These are phyloP conservation scores for Sistotremastrum suecicum DNA, from an alignment of 768 basidiomycete genomes.

Conservation along the genomic window DNA sequence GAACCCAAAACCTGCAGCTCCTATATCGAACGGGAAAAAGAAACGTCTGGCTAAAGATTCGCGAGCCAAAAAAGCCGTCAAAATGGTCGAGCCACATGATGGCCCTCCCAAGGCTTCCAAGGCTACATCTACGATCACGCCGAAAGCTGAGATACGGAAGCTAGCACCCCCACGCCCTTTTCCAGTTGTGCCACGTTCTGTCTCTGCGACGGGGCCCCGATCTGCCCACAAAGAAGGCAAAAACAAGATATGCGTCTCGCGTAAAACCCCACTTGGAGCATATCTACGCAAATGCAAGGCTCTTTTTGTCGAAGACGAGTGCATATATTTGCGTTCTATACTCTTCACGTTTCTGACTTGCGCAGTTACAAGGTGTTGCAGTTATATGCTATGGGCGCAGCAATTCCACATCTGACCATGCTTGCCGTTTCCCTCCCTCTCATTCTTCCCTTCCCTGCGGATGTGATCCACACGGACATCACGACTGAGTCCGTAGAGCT, in stretches of 20 bases:
- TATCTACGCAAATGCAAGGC: constrained; percentile 72
- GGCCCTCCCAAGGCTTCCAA: constrained; percentile 1
- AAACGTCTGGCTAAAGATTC: constrained; percentile 6
- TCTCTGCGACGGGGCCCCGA: constrained; percentile 66
- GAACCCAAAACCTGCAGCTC: too few relatives aligned
- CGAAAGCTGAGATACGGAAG: constrained; percentile 31
- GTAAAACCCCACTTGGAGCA: constrained; percentile 54
- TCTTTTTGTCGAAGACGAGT: constrained; percentile 61
- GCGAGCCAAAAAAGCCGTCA: neutral
- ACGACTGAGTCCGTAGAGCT: constrained; percentile 60
- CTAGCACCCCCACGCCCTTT: constrained; percentile 63
- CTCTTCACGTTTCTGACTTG: neutral
- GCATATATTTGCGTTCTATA: constrained; percentile 9
- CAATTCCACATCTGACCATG: constrained; percentile 68
- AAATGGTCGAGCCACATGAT: constrained; percentile 5
- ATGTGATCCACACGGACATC: constrained; percentile 49
- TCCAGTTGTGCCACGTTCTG: constrained; percentile 60
- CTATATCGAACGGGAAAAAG: constrained; percentile 4
- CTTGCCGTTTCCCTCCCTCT: constrained; percentile 57
- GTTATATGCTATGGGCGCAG: constrained; percentile 77
- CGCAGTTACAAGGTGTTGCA: constrained; percentile 57
- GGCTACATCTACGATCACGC: too few relatives aligned
- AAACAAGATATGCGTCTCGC: constrained; percentile 66
- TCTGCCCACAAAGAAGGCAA: constrained; percentile 71
- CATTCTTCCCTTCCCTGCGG: constrained; percentile 49